These are phyloP conservation scores for Citrus sinensis DNA, from an alignment of 345 rosid species.

Conservation along the genomic window DVS_A1.0 CM039161.1:566501-567000, in stretches of 20 bases:
- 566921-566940: conserved; percentile 95
- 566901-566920: conserved; percentile 80
- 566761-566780: conserved; percentile 76
- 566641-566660: background rate
- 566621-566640: background rate
- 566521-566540: background rate
- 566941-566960: conserved; percentile 83
- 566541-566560: background rate
- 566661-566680: background rate
- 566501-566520: background rate
- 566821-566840: conserved; percentile 92
- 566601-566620: background rate
- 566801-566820: conserved; percentile 95
- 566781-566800: conserved; percentile 94
- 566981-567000: background rate
- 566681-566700: background rate
- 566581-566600: background rate
- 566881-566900: conserved; percentile 83
- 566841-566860: conserved; percentile 84
- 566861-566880: conserved; percentile 64
- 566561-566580: background rate
- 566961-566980: conserved; percentile 13
- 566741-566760: conserved; percentile 86
- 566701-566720: background rate
- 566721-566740: conserved; percentile 49